phyloP scores from a whole-genome alignment of 2,329 filamentous ascomycete species.

The Botryotinia calthae region DNA sequence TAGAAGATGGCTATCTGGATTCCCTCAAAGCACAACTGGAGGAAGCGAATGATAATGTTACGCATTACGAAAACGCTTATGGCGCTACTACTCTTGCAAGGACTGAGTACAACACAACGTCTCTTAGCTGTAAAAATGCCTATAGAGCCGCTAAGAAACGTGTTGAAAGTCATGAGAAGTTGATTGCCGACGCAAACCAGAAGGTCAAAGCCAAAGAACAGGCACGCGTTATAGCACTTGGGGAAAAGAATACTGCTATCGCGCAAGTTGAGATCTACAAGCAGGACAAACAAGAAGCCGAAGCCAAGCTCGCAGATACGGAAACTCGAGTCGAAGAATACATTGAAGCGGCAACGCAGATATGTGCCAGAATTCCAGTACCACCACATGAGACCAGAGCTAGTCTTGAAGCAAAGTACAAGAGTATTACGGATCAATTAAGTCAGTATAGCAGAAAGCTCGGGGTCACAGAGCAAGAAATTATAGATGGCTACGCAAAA shows the following conservation, averaged over 20 bases:
- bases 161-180: conserved; percentile 41
- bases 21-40: conserved; percentile 56
- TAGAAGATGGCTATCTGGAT: conserved; percentile 65
- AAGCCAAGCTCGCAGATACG: conserved; percentile 49
- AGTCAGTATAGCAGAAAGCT: conserved; percentile 53
- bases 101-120: conserved; percentile 46
- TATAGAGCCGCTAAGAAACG: conserved; percentile 42
- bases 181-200: conserved; percentile 54
- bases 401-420: conserved; percentile 54
- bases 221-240: conserved; percentile 52
- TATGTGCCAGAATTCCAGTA: conserved; percentile 59
- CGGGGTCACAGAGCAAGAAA: conserved; percentile 64
- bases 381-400: conserved; percentile 61
- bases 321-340: conserved; percentile 52
- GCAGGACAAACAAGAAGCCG: conserved; percentile 45
- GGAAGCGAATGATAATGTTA: conserved; percentile 46
- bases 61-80: conserved; percentile 54
- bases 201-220: conserved; percentile 51
- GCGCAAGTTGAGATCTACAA: conserved; percentile 50
- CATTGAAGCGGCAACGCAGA: conserved; percentile 51
- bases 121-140: conserved; percentile 38
- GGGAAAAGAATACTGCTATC: conserved; percentile 61
- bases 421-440: conserved; percentile 58
- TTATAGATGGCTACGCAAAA: conserved; percentile 48
- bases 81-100: conserved; percentile 52